Conservation (phyloP, 2,329 filamentous ascomycete species). For the Lithohypha guttulata region DNA sequence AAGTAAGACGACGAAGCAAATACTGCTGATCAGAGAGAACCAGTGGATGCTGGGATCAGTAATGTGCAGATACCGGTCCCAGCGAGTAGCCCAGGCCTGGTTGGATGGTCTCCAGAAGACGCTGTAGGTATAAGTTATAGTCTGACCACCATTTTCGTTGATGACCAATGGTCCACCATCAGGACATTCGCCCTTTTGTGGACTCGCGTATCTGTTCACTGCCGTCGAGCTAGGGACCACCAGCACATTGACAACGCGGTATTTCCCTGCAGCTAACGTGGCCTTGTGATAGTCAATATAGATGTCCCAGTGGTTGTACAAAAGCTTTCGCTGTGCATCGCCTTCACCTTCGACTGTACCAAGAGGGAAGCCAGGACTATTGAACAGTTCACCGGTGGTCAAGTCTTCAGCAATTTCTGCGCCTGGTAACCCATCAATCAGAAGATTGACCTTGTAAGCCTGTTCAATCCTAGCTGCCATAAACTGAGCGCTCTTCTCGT, state of each 20-base stretch:
- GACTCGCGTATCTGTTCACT: slow-evolving; percentile 40
- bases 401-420: slow-evolving; percentile 73
- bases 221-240: slow-evolving; percentile 69
- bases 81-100: slow-evolving; percentile 90
- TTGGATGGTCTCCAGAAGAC: slow-evolving; percentile 76
- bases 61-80: slow-evolving; percentile 98
- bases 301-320: slow-evolving; percentile 97
- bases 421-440: slow-evolving; percentile 86
- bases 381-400: slow-evolving; percentile 66
- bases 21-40: slow-evolving; percentile 95
- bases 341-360: slow-evolving; percentile 47
- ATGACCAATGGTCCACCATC: slow-evolving; percentile 44
- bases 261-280: slow-evolving; percentile 52
- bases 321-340: slow-evolving; percentile 45
- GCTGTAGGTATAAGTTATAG: slow-evolving; percentile 81
- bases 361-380: slow-evolving; percentile 82
- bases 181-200: slow-evolving; percentile 50
- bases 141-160: slow-evolving; percentile 49
- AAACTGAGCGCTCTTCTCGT: slow-evolving; percentile 59
- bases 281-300: slow-evolving; percentile 78
- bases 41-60: slow-evolving; percentile 98
- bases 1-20: slow-evolving; percentile 86
- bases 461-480: slow-evolving; percentile 73
- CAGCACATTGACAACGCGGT: slow-evolving; percentile 81
- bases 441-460: slow-evolving; percentile 88